Percentiles rank a stretch among this genome's conserved stretches.
Conservation (phyloP, 2,329 filamentous ascomycete genomes). For the Coleophoma crateriformis region DNA sequence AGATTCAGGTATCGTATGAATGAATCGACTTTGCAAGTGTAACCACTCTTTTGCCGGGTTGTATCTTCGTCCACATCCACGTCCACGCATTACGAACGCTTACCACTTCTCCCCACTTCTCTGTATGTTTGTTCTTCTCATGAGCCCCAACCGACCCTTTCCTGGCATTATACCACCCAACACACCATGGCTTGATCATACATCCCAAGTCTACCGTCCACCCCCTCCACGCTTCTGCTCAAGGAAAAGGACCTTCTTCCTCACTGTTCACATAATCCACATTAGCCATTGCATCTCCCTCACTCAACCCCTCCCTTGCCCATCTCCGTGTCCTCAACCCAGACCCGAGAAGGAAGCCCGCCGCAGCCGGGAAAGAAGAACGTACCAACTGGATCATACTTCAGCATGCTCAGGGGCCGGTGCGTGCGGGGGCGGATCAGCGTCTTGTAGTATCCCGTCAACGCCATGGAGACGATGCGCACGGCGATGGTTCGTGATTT, state of each 20-base stretch:
- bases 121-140: too few relatives aligned
- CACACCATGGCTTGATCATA: too few relatives aligned
- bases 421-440: conserved; percentile 76
- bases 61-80: too few relatives aligned
- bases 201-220: not conserved
- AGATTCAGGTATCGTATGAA: too few relatives aligned
- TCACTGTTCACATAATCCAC: conserved; percentile 49
- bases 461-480: conserved; percentile 94
- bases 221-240: conserved; percentile 76
- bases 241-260: conserved; percentile 92
- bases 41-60: too few relatives aligned
- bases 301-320: not conserved
- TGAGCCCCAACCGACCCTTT: too few relatives aligned
- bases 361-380: not conserved
- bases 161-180: too few relatives aligned
- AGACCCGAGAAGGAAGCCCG: conserved; percentile 4
- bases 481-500: conserved; percentile 92
- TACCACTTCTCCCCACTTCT: too few relatives aligned
- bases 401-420: conserved; percentile 90
- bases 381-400: conserved; percentile 95
- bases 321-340: not conserved
- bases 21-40: too few relatives aligned
- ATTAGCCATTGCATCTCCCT: not conserved
- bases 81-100: too few relatives aligned
- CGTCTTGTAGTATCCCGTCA: conserved; percentile 97